Conservation (phyloP, 768 basidiomycete genomes). For the Nidula microcarpa region DNA sequence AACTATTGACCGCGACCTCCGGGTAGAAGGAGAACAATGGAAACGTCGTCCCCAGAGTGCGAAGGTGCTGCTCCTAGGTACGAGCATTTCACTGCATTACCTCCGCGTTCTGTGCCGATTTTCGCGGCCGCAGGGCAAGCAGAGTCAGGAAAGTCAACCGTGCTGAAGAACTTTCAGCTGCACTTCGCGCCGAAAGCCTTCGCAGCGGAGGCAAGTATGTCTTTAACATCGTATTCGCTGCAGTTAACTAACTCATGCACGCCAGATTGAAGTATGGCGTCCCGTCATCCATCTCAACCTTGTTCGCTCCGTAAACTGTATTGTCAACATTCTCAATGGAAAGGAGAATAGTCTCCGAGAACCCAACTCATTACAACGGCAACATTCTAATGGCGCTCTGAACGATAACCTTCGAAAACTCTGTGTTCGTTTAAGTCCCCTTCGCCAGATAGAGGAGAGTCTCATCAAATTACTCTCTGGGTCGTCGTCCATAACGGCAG, state of each 20-base stretch:
- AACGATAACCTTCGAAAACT: conserved; percentile 38
- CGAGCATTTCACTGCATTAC: conserved; percentile 9
- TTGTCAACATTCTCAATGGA: conserved; percentile 25
- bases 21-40: conserved; percentile 37
- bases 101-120: neutral
- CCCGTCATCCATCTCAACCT: conserved; percentile 69
- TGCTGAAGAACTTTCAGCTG: conserved; percentile 65
- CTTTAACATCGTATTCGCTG: neutral
- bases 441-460: conserved; percentile 51
- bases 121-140: conserved; percentile 45
- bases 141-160: conserved; percentile 66
- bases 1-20: conserved; percentile 50
- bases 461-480: conserved; percentile 42
- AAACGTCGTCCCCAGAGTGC: conserved; percentile 34
- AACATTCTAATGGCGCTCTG: conserved; percentile 16
- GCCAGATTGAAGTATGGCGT: conserved; percentile 51
- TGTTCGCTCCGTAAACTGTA: conserved; percentile 46
- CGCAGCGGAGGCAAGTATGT: conserved; percentile 40
- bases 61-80: conserved; percentile 58
- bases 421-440: conserved; percentile 48
- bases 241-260: neutral
- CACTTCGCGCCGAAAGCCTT: conserved; percentile 59
- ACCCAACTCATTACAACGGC: conserved; percentile 10
- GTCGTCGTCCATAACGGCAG: conserved; percentile 8
- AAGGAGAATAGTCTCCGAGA: conserved; percentile 13